phyloP scores from a whole-genome alignment of 2,329 filamentous ascomycete species.

The Calonectria henricotiae region DNA sequence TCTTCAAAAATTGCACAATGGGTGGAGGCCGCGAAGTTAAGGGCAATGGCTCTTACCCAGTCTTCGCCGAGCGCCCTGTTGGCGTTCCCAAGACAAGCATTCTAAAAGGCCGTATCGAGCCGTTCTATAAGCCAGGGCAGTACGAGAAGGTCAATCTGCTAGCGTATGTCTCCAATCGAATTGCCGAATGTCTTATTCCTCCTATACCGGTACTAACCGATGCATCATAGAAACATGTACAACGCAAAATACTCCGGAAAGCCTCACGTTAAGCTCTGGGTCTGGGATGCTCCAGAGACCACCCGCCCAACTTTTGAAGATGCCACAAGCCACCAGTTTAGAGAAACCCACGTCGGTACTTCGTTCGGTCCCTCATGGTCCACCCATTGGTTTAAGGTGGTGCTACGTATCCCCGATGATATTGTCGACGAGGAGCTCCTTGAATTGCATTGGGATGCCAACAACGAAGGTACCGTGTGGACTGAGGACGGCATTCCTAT shows the following conservation, averaged over 20 bases:
- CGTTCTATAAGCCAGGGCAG: constrained; percentile 86
- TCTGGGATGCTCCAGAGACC: constrained; percentile 87
- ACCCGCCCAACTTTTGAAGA: constrained; percentile 90
- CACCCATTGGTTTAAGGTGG: constrained; percentile 96
- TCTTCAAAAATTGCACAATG: constrained; percentile 62
- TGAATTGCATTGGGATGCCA: constrained; percentile 97
- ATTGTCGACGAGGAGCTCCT: constrained; percentile 84
- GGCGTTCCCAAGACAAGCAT: constrained; percentile 89
- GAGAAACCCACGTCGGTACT: constrained; percentile 81
- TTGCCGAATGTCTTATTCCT: background rate
- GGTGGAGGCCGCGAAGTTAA: constrained; percentile 66
- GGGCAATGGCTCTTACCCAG: constrained; percentile 66
- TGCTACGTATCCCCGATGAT: constrained; percentile 82
- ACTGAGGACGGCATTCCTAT: constrained; percentile 89
- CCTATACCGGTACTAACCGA: constrained; percentile 35
- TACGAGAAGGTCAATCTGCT: constrained; percentile 83
- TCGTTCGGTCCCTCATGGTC: constrained; percentile 96
- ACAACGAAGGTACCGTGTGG: constrained; percentile 97
- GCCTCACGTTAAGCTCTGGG: constrained; percentile 86
- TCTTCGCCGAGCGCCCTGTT: constrained; percentile 69
- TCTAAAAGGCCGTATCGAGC: constrained; percentile 86
- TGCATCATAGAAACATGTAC: constrained; percentile 57
- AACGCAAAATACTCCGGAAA: constrained; percentile 72
- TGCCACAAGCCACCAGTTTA: constrained; percentile 82
- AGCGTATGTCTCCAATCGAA: constrained; percentile 68